Conservation (phyloP, 2,329 filamentous ascomycete species). For the Ceratocystis lukuohia region DNA sequence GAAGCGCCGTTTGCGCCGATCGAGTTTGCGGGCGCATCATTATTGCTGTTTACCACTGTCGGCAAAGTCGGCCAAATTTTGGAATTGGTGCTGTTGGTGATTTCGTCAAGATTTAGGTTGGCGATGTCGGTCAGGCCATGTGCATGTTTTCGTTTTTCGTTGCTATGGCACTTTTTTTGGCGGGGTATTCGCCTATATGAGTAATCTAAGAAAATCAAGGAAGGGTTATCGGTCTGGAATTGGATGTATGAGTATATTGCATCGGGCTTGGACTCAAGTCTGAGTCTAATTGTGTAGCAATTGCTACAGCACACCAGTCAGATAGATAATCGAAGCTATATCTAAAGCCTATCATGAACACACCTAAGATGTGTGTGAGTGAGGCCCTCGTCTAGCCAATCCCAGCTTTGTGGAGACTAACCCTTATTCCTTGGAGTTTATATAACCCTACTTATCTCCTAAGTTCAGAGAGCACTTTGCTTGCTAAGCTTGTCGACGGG, state of each 20-base stretch:
- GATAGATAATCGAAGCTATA: not conserved
- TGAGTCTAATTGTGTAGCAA: no score
- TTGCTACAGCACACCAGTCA: not conserved
- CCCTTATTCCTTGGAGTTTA: not conserved
- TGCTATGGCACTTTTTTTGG: not conserved
- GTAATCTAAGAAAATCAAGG: not conserved
- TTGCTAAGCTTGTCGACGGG: not conserved
- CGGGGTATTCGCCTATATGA: not conserved
- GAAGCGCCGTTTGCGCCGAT: not conserved
- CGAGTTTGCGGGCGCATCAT: not conserved
- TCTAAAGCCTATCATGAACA: not conserved
- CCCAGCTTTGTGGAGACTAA: not conserved
- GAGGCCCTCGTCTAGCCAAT: not conserved
- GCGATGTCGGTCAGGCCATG: not conserved
- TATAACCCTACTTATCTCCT: not conserved
- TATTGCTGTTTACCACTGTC: not conserved
- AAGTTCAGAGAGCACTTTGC: not conserved
- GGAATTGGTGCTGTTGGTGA: not conserved
- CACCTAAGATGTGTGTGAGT: not conserved
- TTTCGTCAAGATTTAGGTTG: not conserved
- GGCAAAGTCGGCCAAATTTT: no score
- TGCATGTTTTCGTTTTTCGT: slow-evolving; percentile 1
- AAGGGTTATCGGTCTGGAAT: not conserved
- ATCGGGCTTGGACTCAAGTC: not conserved
- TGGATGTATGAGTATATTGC: not conserved